Evolutionary conservation across 2,329 filamentous ascomycete species (phyloP).

Genomic region (Stachybotrys chartarum): DNA sequence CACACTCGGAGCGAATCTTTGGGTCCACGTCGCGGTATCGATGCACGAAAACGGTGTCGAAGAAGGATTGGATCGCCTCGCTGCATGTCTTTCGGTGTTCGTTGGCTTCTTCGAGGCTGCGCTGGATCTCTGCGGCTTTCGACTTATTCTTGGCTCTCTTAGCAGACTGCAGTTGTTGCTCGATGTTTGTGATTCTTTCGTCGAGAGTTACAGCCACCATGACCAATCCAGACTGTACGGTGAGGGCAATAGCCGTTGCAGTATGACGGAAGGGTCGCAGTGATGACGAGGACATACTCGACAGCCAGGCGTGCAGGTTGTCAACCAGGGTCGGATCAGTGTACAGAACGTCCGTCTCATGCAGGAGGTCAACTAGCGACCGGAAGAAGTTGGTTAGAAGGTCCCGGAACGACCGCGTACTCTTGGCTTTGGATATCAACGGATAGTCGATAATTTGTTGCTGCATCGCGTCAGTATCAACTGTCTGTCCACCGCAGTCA

Average conservation of each 20-base stretch:
- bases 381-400: slow-evolving; percentile 73
- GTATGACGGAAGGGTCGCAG: slow-evolving; percentile 92
- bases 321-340: slow-evolving; percentile 71
- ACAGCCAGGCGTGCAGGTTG: slow-evolving; percentile 84
- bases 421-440: slow-evolving; percentile 74
- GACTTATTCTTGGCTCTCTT: slow-evolving; percentile 69
- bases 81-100: slow-evolving; percentile 63
- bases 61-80: slow-evolving; percentile 72
- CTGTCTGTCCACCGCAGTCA: background rate
- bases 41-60: slow-evolving; percentile 90
- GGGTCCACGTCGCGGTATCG: slow-evolving; percentile 92
- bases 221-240: slow-evolving; percentile 73
- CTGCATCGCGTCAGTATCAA: slow-evolving; percentile 27
- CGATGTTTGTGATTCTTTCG: slow-evolving; percentile 64
- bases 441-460: slow-evolving; percentile 86
- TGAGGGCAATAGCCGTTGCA: slow-evolving; percentile 74
- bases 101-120: slow-evolving; percentile 63
- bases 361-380: slow-evolving; percentile 67
- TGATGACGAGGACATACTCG: slow-evolving; percentile 80
- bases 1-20: slow-evolving; percentile 81
- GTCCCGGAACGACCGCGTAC: slow-evolving; percentile 69
- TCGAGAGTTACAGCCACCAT: slow-evolving; percentile 64
- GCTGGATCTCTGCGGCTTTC: slow-evolving; percentile 65
- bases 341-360: slow-evolving; percentile 77
- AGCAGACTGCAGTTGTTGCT: slow-evolving; percentile 73